These are phyloP conservation scores for Metahyphopichia silvanorum DNA, from an alignment of 805 yeast genomes.

Conservation along the genomic window DNA sequence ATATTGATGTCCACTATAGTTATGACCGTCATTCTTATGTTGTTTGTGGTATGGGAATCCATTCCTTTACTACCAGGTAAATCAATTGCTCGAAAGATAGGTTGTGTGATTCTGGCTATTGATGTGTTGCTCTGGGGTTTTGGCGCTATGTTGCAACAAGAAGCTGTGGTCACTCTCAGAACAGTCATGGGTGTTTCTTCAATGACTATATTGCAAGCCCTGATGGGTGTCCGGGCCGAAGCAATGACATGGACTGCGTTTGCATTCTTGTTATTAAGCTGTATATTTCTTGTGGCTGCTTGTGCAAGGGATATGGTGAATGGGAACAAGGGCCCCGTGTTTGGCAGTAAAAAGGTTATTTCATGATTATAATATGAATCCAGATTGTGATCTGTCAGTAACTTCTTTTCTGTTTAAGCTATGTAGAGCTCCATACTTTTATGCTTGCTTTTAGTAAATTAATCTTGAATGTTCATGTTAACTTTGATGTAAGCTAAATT, in stretches of 20 bases:
- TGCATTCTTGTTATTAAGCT: slow-evolving; percentile 40
- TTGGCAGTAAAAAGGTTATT: too few relatives aligned
- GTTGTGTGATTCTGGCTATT: slow-evolving; percentile 29
- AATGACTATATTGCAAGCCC: slow-evolving; percentile 43
- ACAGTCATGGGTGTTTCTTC: slow-evolving; percentile 48
- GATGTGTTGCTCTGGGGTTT: slow-evolving; percentile 56
- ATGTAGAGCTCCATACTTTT: too few relatives aligned
- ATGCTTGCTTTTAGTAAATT: too few relatives aligned
- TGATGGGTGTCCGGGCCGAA: slow-evolving; percentile 49
- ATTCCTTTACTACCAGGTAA: slow-evolving; percentile 52
- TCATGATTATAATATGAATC: too few relatives aligned
- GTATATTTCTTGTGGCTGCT: slow-evolving; percentile 32
- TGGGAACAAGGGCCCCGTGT: not conserved
- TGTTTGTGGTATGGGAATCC: slow-evolving; percentile 39
- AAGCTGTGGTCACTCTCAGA: slow-evolving; percentile 47
- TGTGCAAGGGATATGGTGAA: slow-evolving; percentile 19
- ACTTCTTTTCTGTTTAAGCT: too few relatives aligned
- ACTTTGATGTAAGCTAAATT: too few relatives aligned
- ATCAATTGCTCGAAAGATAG: slow-evolving; percentile 17
- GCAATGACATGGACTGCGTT: slow-evolving; percentile 63
- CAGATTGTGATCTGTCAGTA: slow-evolving; percentile 1
- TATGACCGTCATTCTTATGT: slow-evolving; percentile 37
- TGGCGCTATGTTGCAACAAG: slow-evolving; percentile 63
- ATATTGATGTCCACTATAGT: slow-evolving; percentile 48
- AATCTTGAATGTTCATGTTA: too few relatives aligned